Base-by-base conservation (phyloP, 2,329 filamentous ascomycete species). In the Cercospora brassicicola region DNA sequence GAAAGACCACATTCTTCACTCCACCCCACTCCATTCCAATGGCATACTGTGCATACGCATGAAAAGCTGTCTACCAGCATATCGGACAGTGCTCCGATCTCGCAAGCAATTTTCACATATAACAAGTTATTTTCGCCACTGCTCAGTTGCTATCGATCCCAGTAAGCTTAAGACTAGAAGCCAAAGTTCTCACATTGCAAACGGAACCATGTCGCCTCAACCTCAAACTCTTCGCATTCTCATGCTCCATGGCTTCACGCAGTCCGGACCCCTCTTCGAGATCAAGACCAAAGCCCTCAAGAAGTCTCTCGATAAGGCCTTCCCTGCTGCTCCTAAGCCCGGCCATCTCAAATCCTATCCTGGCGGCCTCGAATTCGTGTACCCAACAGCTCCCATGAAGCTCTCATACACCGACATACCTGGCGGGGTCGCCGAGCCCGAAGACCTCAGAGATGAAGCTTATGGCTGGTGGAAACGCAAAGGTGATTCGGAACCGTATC, bases 211-310 rank as follows among this genome's bases (percentile, higher is more conserved):
- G 62, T 57, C 62, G 31, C 9, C 13, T 8, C 30, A 57, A 31
- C 61, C 67, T 20, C 62, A 59, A n/a, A 79, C 77, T 36, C 78
- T 85, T 68, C 81, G 81, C 61, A 78, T 85, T 68, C 78, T 85
- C 67, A 84, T 84, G 82, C 80, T 85, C 11, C 83, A 85, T 74
- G 91, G 94, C 80, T 97, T 89, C 86, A 97, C 94, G 7, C 94
- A 98, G 84, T 96, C 92, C 30, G 93, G 94, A 3, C 81, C 89
- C 3, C 84, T 93, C 71, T 97, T 97, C 86, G 90, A 88, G 78
- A 87, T 90, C 79, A 97, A 97, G 83, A 96, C 92, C 56, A 91
- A 93, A 79, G 92, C 92, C 10, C 84, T 97, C 1, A 88, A 93
- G 74, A 97, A 97, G 80, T 84, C 90, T 64, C 86, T 97, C 66